These are phyloP conservation scores for Aspergillus mulundensis DNA, from an alignment of 495 filamentous ascomycete species.

Conservation along the genomic window DNA sequence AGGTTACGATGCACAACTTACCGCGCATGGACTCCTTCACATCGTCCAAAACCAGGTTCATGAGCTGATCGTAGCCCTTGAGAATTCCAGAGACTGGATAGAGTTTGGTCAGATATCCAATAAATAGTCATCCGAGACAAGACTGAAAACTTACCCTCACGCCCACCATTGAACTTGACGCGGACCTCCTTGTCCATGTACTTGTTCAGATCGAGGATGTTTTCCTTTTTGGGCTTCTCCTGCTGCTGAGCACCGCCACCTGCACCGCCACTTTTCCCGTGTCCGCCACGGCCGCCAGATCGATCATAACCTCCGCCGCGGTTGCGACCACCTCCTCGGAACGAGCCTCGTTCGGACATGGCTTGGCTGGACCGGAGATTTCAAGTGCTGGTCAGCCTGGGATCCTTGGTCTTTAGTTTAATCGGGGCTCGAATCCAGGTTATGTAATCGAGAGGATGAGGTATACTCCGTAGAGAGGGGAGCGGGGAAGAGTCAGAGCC, in stretches of 20 bases:
- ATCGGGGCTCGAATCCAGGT: neutral
- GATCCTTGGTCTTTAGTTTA: neutral
- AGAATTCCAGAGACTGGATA: slow-evolving; percentile 73
- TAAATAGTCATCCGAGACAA: neutral
- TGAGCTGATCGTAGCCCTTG: slow-evolving; percentile 93
- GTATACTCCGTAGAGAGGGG: slow-evolving; percentile 1
- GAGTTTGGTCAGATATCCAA: slow-evolving; percentile 14
- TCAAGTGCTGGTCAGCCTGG: neutral
- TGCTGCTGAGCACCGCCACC: slow-evolving; percentile 45
- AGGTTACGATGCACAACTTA: slow-evolving; percentile 29
- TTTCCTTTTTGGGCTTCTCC: slow-evolving; percentile 93
- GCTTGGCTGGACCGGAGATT: slow-evolving; percentile 13
- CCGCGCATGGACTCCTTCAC: slow-evolving; percentile 86
- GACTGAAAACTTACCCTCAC: slow-evolving; percentile 65
- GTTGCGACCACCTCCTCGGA: slow-evolving; percentile 48
- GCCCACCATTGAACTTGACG: slow-evolving; percentile 93
- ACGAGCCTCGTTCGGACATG: slow-evolving; percentile 69
- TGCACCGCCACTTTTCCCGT: slow-evolving; percentile 46
- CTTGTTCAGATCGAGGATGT: slow-evolving; percentile 90
- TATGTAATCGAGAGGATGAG: slow-evolving; percentile 14
- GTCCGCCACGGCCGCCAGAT: slow-evolving; percentile 38
- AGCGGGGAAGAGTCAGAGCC: neutral
- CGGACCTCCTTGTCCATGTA: slow-evolving; percentile 94
- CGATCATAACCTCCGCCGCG: slow-evolving; percentile 39
- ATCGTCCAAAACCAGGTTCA: slow-evolving; percentile 96